These are phyloP conservation scores for Nakazawaea anatomiae DNA, from an alignment of 805 yeast genomes.

Conservation along the genomic window DNA sequence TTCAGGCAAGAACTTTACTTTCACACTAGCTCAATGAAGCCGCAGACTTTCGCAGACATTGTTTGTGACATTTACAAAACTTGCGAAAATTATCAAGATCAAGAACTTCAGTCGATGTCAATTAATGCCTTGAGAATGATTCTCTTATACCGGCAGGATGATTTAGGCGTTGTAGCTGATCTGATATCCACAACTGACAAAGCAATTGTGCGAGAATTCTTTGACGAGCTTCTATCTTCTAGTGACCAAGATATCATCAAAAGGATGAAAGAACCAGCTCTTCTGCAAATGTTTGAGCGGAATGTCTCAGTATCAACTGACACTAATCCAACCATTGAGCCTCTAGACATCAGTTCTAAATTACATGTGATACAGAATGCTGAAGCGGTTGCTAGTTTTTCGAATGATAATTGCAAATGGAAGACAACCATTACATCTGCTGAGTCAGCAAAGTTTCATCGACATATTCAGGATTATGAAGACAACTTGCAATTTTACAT, in stretches of 20 bases:
- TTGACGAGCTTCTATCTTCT: conserved; percentile 17
- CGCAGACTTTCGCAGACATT: conserved; percentile 27
- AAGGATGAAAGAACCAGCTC: conserved; percentile 9
- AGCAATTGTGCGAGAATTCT: conserved; percentile 15
- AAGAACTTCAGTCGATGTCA: conserved; percentile 14
- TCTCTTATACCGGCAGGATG: conserved; percentile 25
- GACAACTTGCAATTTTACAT: conserved; percentile 51
- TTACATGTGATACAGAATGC: conserved; percentile 8
- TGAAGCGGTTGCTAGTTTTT: conserved; percentile 12
- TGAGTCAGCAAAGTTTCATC: conserved; percentile 43
- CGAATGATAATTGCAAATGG: conserved; percentile 28
- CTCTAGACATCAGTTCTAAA: conserved; percentile 9
- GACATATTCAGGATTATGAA: conserved; percentile 58
- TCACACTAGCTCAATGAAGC: conserved; percentile 24
- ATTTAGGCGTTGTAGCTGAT: conserved; percentile 20
- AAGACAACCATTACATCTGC: conserved; percentile 32
- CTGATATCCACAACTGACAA: conserved; percentile 14
- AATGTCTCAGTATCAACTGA: neutral
- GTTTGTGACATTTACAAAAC: conserved; percentile 21
- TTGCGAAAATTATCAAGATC: conserved; percentile 11
- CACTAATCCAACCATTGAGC: conserved; percentile 7
- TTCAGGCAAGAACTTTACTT: conserved; percentile 26
- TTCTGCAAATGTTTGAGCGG: neutral
- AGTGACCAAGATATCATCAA: conserved; percentile 23
- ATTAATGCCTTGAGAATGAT: conserved; percentile 27